Conservation (phyloP, 2,329 filamentous ascomycete genomes). For the Fusarium palustre region DNA sequence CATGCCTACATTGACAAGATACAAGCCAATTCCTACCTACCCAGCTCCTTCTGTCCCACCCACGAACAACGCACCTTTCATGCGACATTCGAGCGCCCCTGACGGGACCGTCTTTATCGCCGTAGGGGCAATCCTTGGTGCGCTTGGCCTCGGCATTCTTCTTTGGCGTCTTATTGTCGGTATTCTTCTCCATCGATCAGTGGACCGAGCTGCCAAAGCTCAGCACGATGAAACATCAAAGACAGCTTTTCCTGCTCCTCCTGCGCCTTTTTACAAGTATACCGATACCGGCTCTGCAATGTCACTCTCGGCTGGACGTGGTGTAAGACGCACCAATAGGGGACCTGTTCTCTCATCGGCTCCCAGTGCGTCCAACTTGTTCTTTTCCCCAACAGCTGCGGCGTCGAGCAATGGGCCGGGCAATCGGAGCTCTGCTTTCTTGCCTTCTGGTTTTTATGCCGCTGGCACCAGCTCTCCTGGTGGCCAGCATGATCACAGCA, state of each 20-base stretch:
- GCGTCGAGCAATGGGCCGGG: conserved; percentile 71
- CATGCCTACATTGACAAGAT: conserved; percentile 58
- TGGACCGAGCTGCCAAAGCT: conserved; percentile 84
- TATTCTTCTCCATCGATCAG: conserved; percentile 91
- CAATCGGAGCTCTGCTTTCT: conserved; percentile 80
- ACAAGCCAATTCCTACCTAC: conserved; percentile 64
- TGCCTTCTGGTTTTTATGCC: conserved; percentile 93
- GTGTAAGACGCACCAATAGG: conserved; percentile 63
- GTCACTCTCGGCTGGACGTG: conserved; percentile 63
- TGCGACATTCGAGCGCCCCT: conserved; percentile 86
- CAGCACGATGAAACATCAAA: conserved; percentile 79
- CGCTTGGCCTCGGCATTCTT: conserved; percentile 83
- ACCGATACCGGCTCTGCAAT: conserved; percentile 68
- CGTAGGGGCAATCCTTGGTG: conserved; percentile 88
- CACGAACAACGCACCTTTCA: conserved; percentile 86
- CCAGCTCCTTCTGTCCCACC: conserved; percentile 83
- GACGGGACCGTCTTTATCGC: conserved; percentile 97
- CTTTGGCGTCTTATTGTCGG: conserved; percentile 89
- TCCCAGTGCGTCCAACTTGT: conserved; percentile 77
- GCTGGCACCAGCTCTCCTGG: conserved; percentile 68
- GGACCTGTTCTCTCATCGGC: conserved; percentile 66
- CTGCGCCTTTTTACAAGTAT: conserved; percentile 74
- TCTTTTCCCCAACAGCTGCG: conserved; percentile 93
- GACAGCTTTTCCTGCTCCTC: conserved; percentile 68
- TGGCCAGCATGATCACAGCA: conserved; percentile 63